Conservation (phyloP, 352 stramenopile genomes). For the Pythium diclinum region DNA sequence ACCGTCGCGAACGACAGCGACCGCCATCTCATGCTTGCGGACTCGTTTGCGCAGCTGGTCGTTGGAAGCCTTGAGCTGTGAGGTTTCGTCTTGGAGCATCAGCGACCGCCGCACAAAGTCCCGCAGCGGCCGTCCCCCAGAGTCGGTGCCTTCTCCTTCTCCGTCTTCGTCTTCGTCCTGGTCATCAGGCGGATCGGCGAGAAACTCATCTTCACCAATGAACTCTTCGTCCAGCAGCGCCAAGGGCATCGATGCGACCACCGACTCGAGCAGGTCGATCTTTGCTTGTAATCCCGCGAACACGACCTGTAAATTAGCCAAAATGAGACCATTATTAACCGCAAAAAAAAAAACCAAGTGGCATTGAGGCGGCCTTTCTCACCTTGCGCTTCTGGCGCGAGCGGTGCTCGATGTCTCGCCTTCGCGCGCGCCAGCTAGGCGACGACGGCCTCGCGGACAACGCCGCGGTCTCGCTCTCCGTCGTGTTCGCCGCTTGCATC, state of each 20-base stretch:
- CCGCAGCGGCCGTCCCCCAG: too few species aligned
- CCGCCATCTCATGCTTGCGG: too few species aligned
- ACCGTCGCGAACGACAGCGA: too few species aligned
- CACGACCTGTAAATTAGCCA: too few species aligned
- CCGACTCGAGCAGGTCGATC: not conserved
- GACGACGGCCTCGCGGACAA: too few species aligned
- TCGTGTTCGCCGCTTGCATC: too few species aligned
- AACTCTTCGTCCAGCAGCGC: not conserved
- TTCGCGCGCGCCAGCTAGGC: too few species aligned
- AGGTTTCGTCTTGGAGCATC: not conserved
- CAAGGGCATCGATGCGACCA: not conserved
- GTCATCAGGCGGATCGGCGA: not conserved
- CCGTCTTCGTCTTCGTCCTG: not conserved
- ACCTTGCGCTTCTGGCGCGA: not conserved
- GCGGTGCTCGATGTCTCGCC: not conserved
- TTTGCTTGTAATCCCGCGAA: too few species aligned
- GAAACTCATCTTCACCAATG: not conserved
- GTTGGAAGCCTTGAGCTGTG: not conserved
- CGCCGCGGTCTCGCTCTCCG: too few species aligned
- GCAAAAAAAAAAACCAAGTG: too few species aligned
- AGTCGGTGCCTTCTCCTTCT: too few species aligned
- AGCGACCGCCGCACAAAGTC: conserved; percentile 8
- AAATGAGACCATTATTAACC: too few species aligned
- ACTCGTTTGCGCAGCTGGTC: not conserved
- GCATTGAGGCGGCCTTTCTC: not conserved